Base-by-base conservation (phyloP, 345 rosid species). In the Hirschfeldia incana region DNA sequence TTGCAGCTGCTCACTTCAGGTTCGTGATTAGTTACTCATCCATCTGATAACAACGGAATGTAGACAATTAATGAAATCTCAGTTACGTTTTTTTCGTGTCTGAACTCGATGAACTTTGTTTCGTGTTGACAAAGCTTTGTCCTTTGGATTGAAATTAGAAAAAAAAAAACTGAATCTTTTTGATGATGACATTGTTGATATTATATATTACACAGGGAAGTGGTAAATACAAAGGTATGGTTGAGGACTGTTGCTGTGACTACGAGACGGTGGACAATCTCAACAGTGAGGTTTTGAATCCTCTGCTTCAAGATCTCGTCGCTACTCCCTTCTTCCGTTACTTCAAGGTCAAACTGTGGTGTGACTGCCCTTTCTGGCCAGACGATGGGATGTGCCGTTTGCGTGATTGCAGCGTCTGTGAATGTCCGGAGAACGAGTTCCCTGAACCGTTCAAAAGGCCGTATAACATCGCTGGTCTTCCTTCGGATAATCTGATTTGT, bases 301-400 rank as follows among this genome's bases (percentile, higher is more conserved):
- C 99, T 69, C 64, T 84, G 27, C 89, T 96, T 39, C 97, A 93
- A 76, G 91, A 89, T 32, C 97, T 96, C 8, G 97, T 92, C 32
- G 85, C 82, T 71, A 90, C 94, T 9, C 91, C 99, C 0, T 96
- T 96, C 79, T 92, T 89, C 57, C 89, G 98, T 16, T 96, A 96
- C 83, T 96, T 87, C 74, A 93, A 96, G 99, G 97, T 89, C 80
- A 94, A 91, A 77, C 78, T 94, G 28, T 91, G 94, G 99, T 96
- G 99, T 86, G 90, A 96, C 74, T 96, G 99, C 83, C 98, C 96
- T 21, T 91, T 91, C 84, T 91, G 97, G 99, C 97, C 91, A 1
- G 98, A 91, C 80, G 98, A 95, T 83, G 92, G 97, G 63, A 93
- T 96, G 99, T 96, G 98, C 76, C 92, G 82, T 64, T 83, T 96